Conservation (phyloP, 805 yeast species). For the Candida oleophila region DNA sequence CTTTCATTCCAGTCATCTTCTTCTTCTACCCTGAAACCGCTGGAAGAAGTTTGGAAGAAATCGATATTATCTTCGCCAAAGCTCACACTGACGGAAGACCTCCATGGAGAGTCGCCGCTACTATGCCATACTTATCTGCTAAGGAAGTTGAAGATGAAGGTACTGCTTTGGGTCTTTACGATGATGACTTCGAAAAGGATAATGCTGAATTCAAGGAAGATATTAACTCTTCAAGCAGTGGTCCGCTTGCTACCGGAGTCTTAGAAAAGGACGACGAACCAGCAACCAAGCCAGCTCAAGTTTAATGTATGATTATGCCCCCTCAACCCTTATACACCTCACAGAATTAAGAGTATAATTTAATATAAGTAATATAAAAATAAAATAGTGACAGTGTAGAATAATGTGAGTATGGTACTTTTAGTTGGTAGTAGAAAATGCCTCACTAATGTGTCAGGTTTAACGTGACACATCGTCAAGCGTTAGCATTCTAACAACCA, state of each 20-base stretch:
- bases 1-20: constrained; percentile 39
- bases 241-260: not conserved
- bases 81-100: constrained; percentile 55
- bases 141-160: constrained; percentile 63
- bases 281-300: constrained; percentile 3
- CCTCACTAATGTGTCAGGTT: too few relatives aligned
- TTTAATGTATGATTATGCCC: not conserved
- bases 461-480: too few relatives aligned
- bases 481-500: too few relatives aligned
- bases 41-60: constrained; percentile 46
- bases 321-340: not conserved
- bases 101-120: constrained; percentile 63
- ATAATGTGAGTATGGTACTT: too few relatives aligned
- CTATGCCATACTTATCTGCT: constrained; percentile 57
- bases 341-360: not conserved
- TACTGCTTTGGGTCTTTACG: constrained; percentile 54
- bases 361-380: too few relatives aligned
- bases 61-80: constrained; percentile 61
- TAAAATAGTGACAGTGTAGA: not conserved
- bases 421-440: too few relatives aligned
- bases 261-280: too few relatives aligned
- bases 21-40: constrained; percentile 48
- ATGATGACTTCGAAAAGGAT: constrained; percentile 41
- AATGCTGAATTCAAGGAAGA: constrained; percentile 31
- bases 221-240: constrained; percentile 17